Evolutionary conservation across 2,329 filamentous ascomycete species (phyloP).

Genomic region (Aspergillus clavatus): DNA sequence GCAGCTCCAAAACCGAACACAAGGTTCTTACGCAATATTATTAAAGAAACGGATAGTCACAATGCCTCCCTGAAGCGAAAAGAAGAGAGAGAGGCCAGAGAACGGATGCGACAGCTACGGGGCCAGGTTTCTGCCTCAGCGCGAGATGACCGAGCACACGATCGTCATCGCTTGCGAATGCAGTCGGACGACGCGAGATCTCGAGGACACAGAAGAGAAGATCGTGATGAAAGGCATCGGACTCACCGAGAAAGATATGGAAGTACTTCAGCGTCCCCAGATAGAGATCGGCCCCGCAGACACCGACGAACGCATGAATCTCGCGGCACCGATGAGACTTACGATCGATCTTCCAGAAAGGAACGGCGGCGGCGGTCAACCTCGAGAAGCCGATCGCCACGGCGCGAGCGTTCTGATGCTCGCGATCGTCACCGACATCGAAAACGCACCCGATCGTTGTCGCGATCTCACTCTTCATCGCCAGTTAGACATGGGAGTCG

Average conservation of each 20-base stretch:
- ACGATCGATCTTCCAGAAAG: constrained; percentile 14
- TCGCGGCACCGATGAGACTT: constrained; percentile 15
- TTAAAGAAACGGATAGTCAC: constrained; percentile 81
- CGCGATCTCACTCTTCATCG: constrained; percentile 18
- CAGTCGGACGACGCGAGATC: constrained; percentile 16
- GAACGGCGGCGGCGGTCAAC: constrained; percentile 15
- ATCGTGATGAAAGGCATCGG: constrained; percentile 18
- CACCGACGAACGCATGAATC: constrained; percentile 21
- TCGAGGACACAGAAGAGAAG: constrained; percentile 19
- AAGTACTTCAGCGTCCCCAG: constrained; percentile 23
- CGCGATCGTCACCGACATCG: constrained; percentile 12
- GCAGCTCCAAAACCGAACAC: constrained; percentile 84
- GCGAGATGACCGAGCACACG: constrained; percentile 34
- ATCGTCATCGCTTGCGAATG: constrained; percentile 10
- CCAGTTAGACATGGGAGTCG: constrained; percentile 10
- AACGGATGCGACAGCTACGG: constrained; percentile 59
- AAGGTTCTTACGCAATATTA: constrained; percentile 79
- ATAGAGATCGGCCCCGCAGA: constrained; percentile 21
- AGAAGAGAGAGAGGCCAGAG: constrained; percentile 73
- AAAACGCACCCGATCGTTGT: constrained; percentile 17
- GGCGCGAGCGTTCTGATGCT: no score
- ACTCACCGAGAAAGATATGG: constrained; percentile 27
- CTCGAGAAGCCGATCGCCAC: constrained; percentile 18
- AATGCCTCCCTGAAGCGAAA: constrained; percentile 82
- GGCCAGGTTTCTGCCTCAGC: constrained; percentile 34